Evolutionary conservation across 108 stramenopile species (phyloP).

Genomic region (Nitzschia inconspicua): DNA sequence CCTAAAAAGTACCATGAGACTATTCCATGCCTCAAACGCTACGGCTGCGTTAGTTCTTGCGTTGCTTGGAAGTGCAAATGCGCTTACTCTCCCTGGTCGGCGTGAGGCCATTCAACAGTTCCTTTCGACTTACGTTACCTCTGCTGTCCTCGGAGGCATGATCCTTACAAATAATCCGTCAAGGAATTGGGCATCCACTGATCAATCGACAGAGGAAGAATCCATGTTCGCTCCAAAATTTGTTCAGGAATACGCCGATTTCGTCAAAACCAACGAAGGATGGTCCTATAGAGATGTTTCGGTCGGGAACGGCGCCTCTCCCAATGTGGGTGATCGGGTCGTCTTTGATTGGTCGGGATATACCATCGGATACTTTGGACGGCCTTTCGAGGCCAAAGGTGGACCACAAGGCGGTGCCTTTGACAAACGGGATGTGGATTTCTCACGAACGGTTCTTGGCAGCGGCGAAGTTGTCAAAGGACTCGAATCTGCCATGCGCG

Average conservation of each 20-base stretch:
- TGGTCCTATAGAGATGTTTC: conserved; percentile 76
- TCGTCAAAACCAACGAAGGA: conserved; percentile 47
- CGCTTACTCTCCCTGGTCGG: too few species aligned
- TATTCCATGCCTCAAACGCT: too few species aligned
- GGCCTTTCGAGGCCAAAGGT: conserved; percentile 88
- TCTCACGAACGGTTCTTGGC: conserved; percentile 76
- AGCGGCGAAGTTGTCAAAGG: conserved; percentile 64
- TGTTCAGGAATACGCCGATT: conserved; percentile 79
- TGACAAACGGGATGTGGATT: conserved; percentile 85
- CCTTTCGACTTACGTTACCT: too few species aligned
- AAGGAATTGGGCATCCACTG: too few species aligned
- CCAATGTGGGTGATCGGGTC: conserved; percentile 69
- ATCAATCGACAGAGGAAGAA: conserved; percentile 21
- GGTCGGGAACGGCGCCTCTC: conserved; percentile 38
- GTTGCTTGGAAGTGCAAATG: too few species aligned
- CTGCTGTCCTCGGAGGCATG: too few species aligned
- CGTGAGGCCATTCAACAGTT: too few species aligned
- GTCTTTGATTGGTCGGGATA: conserved; percentile 97
- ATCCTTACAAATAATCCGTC: too few species aligned
- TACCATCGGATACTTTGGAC: conserved; percentile 91
- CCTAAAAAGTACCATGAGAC: too few species aligned
- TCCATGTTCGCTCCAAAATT: conserved; percentile 46
- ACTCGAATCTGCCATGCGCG: conserved; percentile 67
- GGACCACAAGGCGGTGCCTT: conserved; percentile 88
- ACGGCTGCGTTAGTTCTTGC: too few species aligned